A percentile compares a stretch with the other conserved stretches of the same genome.
Evolutionary conservation across 768 basidiomycete genomes (phyloP).

Genomic region (Tricholoma flavovirens): DNA sequence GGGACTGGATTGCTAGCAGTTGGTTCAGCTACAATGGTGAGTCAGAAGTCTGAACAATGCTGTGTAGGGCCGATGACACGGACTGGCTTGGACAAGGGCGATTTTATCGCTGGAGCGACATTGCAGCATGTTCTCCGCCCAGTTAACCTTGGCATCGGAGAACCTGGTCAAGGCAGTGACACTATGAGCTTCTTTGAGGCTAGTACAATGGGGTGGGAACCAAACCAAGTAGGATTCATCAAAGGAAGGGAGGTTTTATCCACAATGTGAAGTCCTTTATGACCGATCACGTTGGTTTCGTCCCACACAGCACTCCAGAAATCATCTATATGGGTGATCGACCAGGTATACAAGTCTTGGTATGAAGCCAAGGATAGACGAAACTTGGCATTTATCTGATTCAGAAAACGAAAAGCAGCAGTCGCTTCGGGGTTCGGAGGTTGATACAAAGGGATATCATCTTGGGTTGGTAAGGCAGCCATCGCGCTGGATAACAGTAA

Average conservation of each 20-base stretch:
- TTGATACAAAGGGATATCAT: constrained; percentile 33
- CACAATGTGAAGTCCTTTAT: constrained; percentile 57
- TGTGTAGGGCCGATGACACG: constrained; percentile 25
- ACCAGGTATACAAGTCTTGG: constrained; percentile 64
- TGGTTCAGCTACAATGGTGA: constrained; percentile 50
- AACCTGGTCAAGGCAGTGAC: constrained; percentile 33
- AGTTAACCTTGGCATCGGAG: constrained; percentile 58
- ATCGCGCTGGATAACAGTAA: no score
- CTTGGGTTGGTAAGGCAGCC: constrained; percentile 5
- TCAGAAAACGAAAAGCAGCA: constrained; percentile 44
- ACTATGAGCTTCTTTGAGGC: constrained; percentile 3
- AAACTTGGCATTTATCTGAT: constrained; percentile 43
- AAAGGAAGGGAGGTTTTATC: constrained; percentile 48
- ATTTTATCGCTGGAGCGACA: constrained; percentile 50
- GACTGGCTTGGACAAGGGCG: constrained; percentile 69
- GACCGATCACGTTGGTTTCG: constrained; percentile 50
- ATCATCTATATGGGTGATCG: constrained; percentile 45
- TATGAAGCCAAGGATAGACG: constrained; percentile 45
- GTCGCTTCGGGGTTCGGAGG: constrained; percentile 38
- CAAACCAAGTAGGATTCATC: constrained; percentile 64
- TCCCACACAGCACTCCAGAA: constrained; percentile 82
- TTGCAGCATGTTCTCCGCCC: constrained; percentile 76
- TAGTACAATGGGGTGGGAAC: constrained; percentile 4
- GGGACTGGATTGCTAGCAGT: constrained; percentile 42
- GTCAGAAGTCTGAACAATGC: constrained; percentile 10